These are phyloP conservation scores for Neopestalotiopsis sp. DNA, from an alignment of 2,329 filamentous ascomycete genomes.

Conservation along the genomic window DNA sequence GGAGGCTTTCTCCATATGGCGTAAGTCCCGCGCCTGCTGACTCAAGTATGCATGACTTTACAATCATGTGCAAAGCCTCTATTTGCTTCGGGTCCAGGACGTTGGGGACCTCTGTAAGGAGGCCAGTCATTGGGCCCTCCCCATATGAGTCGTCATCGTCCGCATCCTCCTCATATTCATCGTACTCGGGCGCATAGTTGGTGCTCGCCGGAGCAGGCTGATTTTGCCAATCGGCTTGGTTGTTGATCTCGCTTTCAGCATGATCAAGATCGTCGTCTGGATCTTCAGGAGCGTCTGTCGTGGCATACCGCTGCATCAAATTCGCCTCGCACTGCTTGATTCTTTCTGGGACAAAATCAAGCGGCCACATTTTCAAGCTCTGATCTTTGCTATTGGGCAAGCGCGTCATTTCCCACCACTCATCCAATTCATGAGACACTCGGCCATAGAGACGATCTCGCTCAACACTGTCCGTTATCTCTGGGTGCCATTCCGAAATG, in stretches of 20 bases:
- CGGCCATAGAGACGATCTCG: slow-evolving; percentile 64
- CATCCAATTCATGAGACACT: slow-evolving; percentile 68
- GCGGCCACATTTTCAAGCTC: slow-evolving; percentile 63
- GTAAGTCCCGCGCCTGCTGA: slow-evolving; percentile 74
- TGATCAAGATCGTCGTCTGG: slow-evolving; percentile 42
- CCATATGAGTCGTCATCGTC: slow-evolving; percentile 79
- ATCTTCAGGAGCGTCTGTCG: slow-evolving; percentile 39
- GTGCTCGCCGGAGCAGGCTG: slow-evolving; percentile 47
- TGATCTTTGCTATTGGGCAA: slow-evolving; percentile 66
- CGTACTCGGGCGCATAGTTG: slow-evolving; percentile 49
- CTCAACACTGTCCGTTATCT: slow-evolving; percentile 61
- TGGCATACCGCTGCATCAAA: slow-evolving; percentile 60
- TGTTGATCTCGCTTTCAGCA: slow-evolving; percentile 37
- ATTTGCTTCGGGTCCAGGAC: slow-evolving; percentile 95
- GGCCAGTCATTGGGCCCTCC: slow-evolving; percentile 78
- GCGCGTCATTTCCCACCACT: slow-evolving; percentile 66
- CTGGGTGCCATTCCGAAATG: slow-evolving; percentile 54
- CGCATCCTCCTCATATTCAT: slow-evolving; percentile 55
- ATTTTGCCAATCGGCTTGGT: slow-evolving; percentile 39
- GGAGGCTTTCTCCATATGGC: slow-evolving; percentile 77
- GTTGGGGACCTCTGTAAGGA: slow-evolving; percentile 92
- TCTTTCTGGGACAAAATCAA: slow-evolving; percentile 62
- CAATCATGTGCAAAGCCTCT: slow-evolving; percentile 94
- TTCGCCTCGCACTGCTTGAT: slow-evolving; percentile 65
- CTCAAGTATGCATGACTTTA: slow-evolving; percentile 92